Percentiles rank a stretch among this genome's conserved stretches.
Evolutionary conservation across 257 asterid species (phyloP).

Genomic region (Solanum paucissectum): DNA sequence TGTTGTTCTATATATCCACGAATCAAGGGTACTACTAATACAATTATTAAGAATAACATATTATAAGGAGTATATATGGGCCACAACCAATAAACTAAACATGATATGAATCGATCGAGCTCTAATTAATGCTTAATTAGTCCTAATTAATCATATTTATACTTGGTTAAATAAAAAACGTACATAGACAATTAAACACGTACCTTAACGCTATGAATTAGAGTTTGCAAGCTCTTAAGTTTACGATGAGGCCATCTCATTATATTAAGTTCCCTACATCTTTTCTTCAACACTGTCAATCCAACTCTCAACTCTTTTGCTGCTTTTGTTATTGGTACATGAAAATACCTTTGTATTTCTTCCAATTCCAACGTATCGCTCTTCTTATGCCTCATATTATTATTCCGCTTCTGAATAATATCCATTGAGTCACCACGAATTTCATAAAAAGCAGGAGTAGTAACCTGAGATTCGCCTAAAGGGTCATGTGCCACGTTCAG

Average conservation of each 20-base stretch:
- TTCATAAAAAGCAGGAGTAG: background rate
- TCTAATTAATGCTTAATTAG: background rate
- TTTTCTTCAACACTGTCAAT: conserved; percentile 62
- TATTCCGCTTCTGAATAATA: background rate
- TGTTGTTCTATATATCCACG: background rate
- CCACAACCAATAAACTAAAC: background rate
- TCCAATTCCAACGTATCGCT: conserved; percentile 33
- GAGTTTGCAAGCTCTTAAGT: conserved; percentile 78
- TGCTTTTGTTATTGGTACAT: conserved; percentile 65
- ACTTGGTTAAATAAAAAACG: background rate
- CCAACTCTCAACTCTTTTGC: conserved; percentile 76
- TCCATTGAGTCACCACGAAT: background rate
- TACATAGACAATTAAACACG: background rate
- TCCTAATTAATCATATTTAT: background rate
- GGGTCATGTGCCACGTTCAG: background rate
- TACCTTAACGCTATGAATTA: conserved; percentile 73
- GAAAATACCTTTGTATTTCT: conserved; percentile 61
- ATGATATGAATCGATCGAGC: too few relatives aligned
- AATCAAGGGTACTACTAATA: background rate
- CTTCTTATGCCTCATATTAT: conserved; percentile 22
- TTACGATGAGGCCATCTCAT: conserved; percentile 84
- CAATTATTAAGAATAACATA: too few relatives aligned
- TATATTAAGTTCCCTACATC: conserved; percentile 69
- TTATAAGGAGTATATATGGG: background rate
- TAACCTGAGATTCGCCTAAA: background rate